These are phyloP conservation scores for Coniochaeta sp. DNA, from an alignment of 2,329 filamentous ascomycete species.

Conservation along the genomic window DNA sequence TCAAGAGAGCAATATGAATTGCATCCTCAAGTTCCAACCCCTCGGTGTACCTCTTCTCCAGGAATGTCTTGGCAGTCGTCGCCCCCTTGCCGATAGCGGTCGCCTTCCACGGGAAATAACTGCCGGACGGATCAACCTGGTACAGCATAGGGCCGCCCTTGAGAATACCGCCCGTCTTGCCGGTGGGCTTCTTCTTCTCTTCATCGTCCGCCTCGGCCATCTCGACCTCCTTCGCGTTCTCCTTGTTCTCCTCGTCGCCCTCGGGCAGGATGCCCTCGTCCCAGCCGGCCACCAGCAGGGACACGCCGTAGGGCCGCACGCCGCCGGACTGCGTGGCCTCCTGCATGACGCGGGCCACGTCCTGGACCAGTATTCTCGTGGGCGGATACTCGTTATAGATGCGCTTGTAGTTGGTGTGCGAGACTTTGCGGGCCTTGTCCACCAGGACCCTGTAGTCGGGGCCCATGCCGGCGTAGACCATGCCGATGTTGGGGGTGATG, in stretches of 20 bases:
- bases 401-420: constrained; percentile 97
- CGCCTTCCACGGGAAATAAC: constrained; percentile 99
- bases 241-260: constrained; percentile 51
- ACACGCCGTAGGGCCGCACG: constrained; percentile 94
- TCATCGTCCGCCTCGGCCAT: constrained; percentile 42
- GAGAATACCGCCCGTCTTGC: constrained; percentile 90
- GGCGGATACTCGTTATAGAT: constrained; percentile 99
- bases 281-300: constrained; percentile 92
- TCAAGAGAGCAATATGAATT: constrained; percentile 94
- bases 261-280: constrained; percentile 94
- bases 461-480: constrained; percentile 99
- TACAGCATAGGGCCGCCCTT: constrained; percentile 97
- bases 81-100: constrained; percentile 98
- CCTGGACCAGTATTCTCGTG: constrained; percentile 96
- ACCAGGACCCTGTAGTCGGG: constrained; percentile 97
- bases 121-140: constrained; percentile 97
- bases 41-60: constrained; percentile 98
- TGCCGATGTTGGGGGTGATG: constrained; percentile 98
- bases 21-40: constrained; percentile 95
- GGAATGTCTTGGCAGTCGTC: constrained; percentile 95
- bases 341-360: constrained; percentile 96
- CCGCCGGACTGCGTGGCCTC: constrained; percentile 97
- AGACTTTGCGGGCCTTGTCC: constrained; percentile 96
- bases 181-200: constrained; percentile 65
- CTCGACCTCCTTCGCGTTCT: constrained; percentile 40